Evolutionary conservation across 208 protist genomes (phyloP).

Genomic region (Histomonas meleagridis): DNA sequence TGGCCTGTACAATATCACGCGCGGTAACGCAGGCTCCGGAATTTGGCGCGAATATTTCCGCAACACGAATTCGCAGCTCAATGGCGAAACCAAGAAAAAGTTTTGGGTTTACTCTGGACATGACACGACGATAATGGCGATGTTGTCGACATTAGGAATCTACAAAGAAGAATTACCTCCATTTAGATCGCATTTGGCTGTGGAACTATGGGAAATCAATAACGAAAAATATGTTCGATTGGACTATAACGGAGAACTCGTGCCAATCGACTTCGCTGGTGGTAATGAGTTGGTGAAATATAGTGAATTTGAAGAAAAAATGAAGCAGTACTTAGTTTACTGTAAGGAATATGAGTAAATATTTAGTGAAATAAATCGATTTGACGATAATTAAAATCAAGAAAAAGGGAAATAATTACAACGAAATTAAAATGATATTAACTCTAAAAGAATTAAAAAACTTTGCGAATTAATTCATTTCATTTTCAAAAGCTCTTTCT

Average conservation of each 20-base stretch:
- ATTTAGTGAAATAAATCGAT: no score
- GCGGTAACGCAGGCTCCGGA: not conserved
- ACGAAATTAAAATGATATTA: no score
- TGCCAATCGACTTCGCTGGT: no score
- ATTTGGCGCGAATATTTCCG: not conserved
- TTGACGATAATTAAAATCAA: no score
- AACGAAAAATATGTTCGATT: not conserved
- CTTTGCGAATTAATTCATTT: no score
- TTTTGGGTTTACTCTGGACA: not conserved
- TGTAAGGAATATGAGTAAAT: no score
- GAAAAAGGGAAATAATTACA: no score
- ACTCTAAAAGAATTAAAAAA: no score
- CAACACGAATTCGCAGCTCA: not conserved
- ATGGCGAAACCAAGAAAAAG: not conserved
- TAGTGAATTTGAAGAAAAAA: no score
- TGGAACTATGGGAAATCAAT: constrained; percentile 21
- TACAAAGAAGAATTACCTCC: not conserved
- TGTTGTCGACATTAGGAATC: not conserved
- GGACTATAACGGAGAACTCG: not conserved
- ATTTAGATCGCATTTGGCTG: not conserved
- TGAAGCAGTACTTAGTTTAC: no score
- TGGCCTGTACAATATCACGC: not conserved
- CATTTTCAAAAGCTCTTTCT: no score
- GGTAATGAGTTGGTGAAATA: no score
- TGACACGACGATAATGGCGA: not conserved